Base-by-base conservation (phyloP, 306 rosid species). In the Oemleria cerasiformis region DNA sequence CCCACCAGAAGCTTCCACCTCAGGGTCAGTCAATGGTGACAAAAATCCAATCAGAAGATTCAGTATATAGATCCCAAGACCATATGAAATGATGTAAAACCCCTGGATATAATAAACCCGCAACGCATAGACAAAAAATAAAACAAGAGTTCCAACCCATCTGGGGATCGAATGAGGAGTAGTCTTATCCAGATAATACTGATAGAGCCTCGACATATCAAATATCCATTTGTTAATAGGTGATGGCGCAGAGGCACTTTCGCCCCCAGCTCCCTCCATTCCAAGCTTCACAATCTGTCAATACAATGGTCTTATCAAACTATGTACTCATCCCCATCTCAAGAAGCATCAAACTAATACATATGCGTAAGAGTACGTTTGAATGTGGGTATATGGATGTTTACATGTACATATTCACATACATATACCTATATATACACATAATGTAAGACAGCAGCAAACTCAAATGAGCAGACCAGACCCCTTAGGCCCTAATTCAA, bases 191-290 rank as follows among this genome's bases (percentile, higher is more conserved):
- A 89, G 76, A 72, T 84, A 86, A 71, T 83, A 77, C 77, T 86
- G 92, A 79, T 82, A 88, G 43, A 83, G 85, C 92, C 77, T 88
- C 38, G 90, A 79, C 19, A 67, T 70, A 57, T 92, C 88, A 19
- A 75, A 81, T 80, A 76, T 71, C 89, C 86, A 84, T 73, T 85
- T 88, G 65, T 78, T 91, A 49, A 84, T 82, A 10, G 96, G 92
- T 63, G 82, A 69, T 20, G 94, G 82, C 47, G 83, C 85, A 11
- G 86, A 78, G 82, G 87, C 88, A 77, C 86, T 54, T 72, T 84
- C 86, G 40, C 83, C 90, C 81, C 96, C 96, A 76, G 75, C 68
- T 75, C 96, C 92, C 77, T 92, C 97, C 97, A 92, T 92, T 51
- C 73, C 73, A 81, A 74, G 73, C 78, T 81, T 55, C 84, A 74